Evolutionary conservation across 352 stramenopile species (phyloP), one percentile per base, ranked within the genome.

Genomic region (Halophytophthora batemanensis): DNA sequence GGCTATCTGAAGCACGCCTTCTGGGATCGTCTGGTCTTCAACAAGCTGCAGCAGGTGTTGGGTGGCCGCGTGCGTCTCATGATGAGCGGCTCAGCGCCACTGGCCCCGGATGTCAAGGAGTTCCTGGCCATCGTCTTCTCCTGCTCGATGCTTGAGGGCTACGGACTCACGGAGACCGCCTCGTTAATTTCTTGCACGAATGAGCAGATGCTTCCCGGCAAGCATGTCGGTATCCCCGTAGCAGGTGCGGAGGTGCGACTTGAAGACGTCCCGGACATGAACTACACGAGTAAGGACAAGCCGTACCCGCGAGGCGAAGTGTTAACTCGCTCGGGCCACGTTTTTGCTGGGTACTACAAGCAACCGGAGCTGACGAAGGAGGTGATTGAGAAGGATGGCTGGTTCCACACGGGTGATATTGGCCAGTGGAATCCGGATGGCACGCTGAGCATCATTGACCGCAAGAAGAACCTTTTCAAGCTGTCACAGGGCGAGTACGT

Each of bases 391-490:
- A 72, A 66, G 7, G 90, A 93, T n/a, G 95, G 95, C 14, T 99
- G 89, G 86, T 97, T 99, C 52, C 90, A 98, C 67, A 98, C 96
- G 2, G 96, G 96, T 18, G 96, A 99, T 71, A 97, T 98, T 43
- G 96, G 91, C 39, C 71, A 77, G 17, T 97, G 98, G 71, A 98
- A 98, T 61, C 61, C 77, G 1, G 77, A 98, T 64, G 90, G 91
- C 40, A 95, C 79, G 46, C 65, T 98, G 31, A 69, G 81, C 42
- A 97, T 98, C 51, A 79, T 96, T 19, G 86, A 96, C 59, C 80
- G 86, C 52, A 95, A 93, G 75, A 96, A 97, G 72, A 96, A 96
- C 79, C 92, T 97, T 50, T 97, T 97, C 74, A 97, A 97, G 71
- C 81, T 97, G 22, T 74, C 81, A 12, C 84, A 97, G 60, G 96